These are phyloP conservation scores for Flaveria floridana DNA, from an alignment of 140 eudicot species.

Conservation along the genomic window DNA sequence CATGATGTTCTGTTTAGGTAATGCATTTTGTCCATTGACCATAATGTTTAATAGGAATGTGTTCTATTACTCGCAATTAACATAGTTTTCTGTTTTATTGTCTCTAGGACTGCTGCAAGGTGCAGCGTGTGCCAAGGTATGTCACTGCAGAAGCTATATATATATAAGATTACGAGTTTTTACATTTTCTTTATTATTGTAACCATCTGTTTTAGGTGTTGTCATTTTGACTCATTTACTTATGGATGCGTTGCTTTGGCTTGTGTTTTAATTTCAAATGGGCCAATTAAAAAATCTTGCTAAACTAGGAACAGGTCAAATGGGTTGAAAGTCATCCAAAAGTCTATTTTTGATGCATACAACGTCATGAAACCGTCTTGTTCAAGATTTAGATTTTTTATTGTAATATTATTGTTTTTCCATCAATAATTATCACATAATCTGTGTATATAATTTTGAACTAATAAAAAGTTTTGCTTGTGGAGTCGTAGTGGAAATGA, in stretches of 20 bases:
- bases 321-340: slow-evolving; percentile 1
- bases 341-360: neutral
- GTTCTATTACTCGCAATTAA: slow-evolving; percentile 14
- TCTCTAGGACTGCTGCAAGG: slow-evolving; percentile 65
- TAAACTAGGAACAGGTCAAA: neutral
- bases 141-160: neutral
- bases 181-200: neutral
- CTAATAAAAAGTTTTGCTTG: neutral
- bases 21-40: slow-evolving; percentile 8
- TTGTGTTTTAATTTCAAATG: neutral
- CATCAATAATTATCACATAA: neutral
- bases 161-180: neutral
- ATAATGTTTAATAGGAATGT: slow-evolving; percentile 1
- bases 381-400: neutral
- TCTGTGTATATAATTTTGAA: neutral
- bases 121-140: slow-evolving; percentile 87
- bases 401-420: neutral
- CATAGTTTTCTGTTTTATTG: slow-evolving; percentile 29
- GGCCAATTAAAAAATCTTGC: neutral
- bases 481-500: neutral
- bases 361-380: neutral
- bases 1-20: slow-evolving; percentile 64
- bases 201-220: neutral
- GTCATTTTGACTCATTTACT: neutral
- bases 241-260: neutral